Conservation (phyloP, 2,329 filamentous ascomycete genomes). For the Pseudopithomyces maydicus region DNA sequence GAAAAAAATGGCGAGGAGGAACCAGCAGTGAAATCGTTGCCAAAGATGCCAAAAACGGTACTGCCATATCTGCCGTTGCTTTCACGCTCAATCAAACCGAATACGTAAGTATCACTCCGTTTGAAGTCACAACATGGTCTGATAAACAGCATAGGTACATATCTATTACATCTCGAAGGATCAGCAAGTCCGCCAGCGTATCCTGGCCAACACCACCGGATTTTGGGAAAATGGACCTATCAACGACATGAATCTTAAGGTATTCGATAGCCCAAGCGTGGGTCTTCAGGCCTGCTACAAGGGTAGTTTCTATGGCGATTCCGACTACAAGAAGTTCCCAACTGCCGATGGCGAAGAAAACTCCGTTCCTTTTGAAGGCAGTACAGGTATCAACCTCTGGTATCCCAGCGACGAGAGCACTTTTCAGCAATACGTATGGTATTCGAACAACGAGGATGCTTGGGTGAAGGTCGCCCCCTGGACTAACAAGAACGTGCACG, state of each 20-base stretch:
- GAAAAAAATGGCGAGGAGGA: constrained; percentile 48
- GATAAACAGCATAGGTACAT: constrained; percentile 34
- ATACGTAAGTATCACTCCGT: constrained; percentile 38
- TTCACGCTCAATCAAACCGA: constrained; percentile 45
- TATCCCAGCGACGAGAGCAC: constrained; percentile 47
- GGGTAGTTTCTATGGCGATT: constrained; percentile 63
- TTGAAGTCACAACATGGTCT: background rate
- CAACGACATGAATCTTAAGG: constrained; percentile 78
- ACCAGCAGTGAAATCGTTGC: constrained; percentile 46
- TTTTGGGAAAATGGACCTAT: constrained; percentile 48
- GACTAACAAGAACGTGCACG: constrained; percentile 49
- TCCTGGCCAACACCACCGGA: constrained; percentile 32
- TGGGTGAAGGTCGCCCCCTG: constrained; percentile 47
- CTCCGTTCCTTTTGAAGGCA: constrained; percentile 28
- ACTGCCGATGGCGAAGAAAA: constrained; percentile 31
- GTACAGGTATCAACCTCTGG: constrained; percentile 52
- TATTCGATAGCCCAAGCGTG: constrained; percentile 88
- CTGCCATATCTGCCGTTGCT: constrained; percentile 50
- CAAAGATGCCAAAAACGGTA: constrained; percentile 50
- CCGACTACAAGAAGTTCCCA: constrained; percentile 47
- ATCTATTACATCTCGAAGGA: constrained; percentile 50
- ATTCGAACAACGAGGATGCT: constrained; percentile 35
- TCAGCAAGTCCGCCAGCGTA: constrained; percentile 46
- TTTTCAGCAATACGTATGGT: constrained; percentile 50
- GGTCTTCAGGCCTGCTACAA: constrained; percentile 81